Percentiles rank a stretch among this genome's conserved stretches.
These are phyloP conservation scores for Parasitella parasitica DNA, from an alignment of 371 early-diverging fungal species.

Conservation along the genomic window DNA sequence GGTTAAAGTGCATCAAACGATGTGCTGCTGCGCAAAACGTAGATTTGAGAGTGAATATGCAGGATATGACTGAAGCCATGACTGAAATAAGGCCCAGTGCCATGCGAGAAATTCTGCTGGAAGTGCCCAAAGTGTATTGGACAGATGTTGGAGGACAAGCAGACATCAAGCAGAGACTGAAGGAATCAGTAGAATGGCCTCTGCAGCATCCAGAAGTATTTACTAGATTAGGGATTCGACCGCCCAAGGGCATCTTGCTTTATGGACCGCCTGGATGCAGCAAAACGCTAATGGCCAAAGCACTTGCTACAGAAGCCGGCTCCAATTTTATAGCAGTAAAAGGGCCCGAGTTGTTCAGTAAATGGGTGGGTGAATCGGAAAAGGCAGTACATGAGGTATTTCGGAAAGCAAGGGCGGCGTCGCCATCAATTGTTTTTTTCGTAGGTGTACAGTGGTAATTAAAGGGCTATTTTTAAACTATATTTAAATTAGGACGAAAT, in stretches of 20 bases:
- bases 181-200: slow-evolving; percentile 99
- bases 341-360: slow-evolving; percentile 96
- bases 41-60: slow-evolving; percentile 22
- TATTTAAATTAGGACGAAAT: slow-evolving; percentile 84
- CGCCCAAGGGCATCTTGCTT: slow-evolving; percentile 95
- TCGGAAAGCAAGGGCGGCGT: slow-evolving; percentile 89
- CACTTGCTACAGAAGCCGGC: slow-evolving; percentile 95
- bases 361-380: slow-evolving; percentile 99
- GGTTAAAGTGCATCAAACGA: slow-evolving; percentile 76
- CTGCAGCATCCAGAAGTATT: slow-evolving; percentile 93
- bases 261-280: slow-evolving; percentile 99
- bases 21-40: slow-evolving; percentile 18
- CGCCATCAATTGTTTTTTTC: slow-evolving; percentile 97
- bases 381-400: slow-evolving; percentile 96
- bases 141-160: slow-evolving; percentile 97
- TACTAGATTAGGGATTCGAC: slow-evolving; percentile 81
- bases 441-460: slow-evolving; percentile 50
- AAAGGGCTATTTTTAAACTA: background rate
- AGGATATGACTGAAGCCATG: slow-evolving; percentile 58
- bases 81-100: slow-evolving; percentile 88
- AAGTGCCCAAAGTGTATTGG: slow-evolving; percentile 96
- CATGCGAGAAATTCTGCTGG: slow-evolving; percentile 94
- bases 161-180: slow-evolving; percentile 90
- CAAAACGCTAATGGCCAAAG: slow-evolving; percentile 98
- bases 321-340: slow-evolving; percentile 98